A percentile compares a stretch with the other conserved stretches of the same genome.
Conservation (phyloP, 208 protist genomes). For the Leishmania tropica region DNA sequence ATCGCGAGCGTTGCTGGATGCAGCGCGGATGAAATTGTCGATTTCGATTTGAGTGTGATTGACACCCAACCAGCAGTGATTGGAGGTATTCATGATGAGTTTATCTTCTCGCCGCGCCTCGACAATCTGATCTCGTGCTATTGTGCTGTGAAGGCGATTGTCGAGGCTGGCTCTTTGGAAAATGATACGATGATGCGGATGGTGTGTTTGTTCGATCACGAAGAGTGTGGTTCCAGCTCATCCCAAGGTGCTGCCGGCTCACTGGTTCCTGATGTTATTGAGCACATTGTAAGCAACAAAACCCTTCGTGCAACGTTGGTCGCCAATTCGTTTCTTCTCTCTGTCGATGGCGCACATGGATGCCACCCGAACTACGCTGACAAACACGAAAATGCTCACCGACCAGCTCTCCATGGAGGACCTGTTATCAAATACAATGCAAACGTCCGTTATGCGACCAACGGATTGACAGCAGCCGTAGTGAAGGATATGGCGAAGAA, state of each 20-base stretch:
- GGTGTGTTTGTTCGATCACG: conserved; percentile 91
- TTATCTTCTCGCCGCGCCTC: conserved; percentile 95
- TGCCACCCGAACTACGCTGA: conserved; percentile 97
- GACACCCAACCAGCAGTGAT: conserved; percentile 93
- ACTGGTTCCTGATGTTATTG: conserved; percentile 80
- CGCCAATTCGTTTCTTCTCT: conserved; percentile 93
- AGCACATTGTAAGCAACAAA: conserved; percentile 51
- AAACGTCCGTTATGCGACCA: conserved; percentile 97
- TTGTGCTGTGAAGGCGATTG: conserved; percentile 85
- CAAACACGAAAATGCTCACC: conserved; percentile 94
- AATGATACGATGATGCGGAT: conserved; percentile 86
- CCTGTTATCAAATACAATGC: conserved; percentile 97
- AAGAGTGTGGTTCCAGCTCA: conserved; percentile 88
- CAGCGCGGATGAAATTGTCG: conserved; percentile 85
- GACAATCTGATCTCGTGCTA: conserved; percentile 97
- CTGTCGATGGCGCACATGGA: conserved; percentile 96
- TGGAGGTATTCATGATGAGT: conserved; percentile 95
- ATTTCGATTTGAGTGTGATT: conserved; percentile 96
- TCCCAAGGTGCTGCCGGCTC: conserved; percentile 77
- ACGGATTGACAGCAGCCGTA: conserved; percentile 79
- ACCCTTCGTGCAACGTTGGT: conserved; percentile 64
- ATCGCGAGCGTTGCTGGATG: conserved; percentile 68
- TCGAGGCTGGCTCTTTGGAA: conserved; percentile 41
- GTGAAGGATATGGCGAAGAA: conserved; percentile 83
- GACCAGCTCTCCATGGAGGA: conserved; percentile 91